Percentiles rank a stretch among this genome's conserved stretches.
phyloP scores from a whole-genome alignment of 768 basidiomycete species.

The Lactifluus echinatus region DNA sequence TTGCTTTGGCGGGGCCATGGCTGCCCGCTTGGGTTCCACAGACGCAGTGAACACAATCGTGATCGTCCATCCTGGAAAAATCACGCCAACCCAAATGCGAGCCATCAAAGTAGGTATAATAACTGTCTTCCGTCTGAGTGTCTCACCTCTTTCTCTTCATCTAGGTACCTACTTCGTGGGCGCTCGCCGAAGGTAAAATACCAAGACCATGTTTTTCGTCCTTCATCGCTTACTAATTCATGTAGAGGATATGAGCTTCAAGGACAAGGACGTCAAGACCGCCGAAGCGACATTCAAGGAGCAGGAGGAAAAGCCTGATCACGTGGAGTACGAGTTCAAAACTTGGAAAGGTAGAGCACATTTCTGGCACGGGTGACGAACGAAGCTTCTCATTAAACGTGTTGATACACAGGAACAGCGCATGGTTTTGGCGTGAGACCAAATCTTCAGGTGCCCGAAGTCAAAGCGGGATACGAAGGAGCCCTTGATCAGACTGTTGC shows the following conservation, averaged over 20 bases:
- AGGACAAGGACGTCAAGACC: constrained; percentile 22
- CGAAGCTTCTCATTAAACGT: constrained; percentile 6
- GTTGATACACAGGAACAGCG: constrained; percentile 30
- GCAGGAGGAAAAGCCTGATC: constrained; percentile 25
- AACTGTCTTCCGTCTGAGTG: constrained; percentile 10
- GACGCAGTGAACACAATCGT: constrained; percentile 32
- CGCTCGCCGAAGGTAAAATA: constrained; percentile 31
- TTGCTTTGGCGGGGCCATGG: constrained; percentile 31
- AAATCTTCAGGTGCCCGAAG: constrained; percentile 33
- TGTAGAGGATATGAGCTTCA: constrained; percentile 30
- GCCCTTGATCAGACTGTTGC: constrained; percentile 34
- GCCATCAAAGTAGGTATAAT: constrained; percentile 27
- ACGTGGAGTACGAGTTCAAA: constrained; percentile 30
- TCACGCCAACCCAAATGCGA: constrained; percentile 28
- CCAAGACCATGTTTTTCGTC: neutral
- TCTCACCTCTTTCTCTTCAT: constrained; percentile 11
- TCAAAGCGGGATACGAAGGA: constrained; percentile 38
- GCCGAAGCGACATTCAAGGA: constrained; percentile 28
- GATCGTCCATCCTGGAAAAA: constrained; percentile 34
- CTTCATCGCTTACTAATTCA: neutral
- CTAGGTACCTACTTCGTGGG: constrained; percentile 26
- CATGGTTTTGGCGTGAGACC: constrained; percentile 45
- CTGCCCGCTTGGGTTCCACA: constrained; percentile 25
- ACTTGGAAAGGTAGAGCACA: constrained; percentile 29
- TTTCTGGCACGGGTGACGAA: neutral